Evolutionary conservation across 2,329 filamentous ascomycete species (phyloP).

Genomic region (Fusarium scirpi): DNA sequence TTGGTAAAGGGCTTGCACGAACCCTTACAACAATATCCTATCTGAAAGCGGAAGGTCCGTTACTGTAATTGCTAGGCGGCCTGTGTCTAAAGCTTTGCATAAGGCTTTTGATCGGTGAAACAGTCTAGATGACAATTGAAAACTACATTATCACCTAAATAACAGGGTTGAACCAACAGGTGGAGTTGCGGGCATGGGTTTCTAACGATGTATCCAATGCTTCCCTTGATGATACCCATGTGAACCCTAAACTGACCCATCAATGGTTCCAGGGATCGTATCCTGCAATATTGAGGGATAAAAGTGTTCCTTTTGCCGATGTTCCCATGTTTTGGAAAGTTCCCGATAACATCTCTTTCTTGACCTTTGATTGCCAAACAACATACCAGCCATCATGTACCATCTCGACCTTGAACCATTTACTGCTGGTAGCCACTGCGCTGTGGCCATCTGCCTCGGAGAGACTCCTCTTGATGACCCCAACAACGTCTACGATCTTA

Average conservation of each 20-base stretch:
- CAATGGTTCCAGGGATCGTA: background rate
- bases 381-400: background rate
- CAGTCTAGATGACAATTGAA: background rate
- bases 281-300: background rate
- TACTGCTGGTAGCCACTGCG: background rate
- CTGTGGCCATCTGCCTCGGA: slow-evolving; percentile 5
- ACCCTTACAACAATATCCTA: background rate
- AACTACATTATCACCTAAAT: background rate
- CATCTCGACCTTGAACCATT: background rate
- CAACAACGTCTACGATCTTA: background rate
- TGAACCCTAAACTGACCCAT: background rate
- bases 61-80: too few relatives aligned
- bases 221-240: background rate
- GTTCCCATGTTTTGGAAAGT: accelerated
- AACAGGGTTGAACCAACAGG: background rate
- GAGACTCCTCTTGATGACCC: background rate
- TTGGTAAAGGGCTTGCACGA: background rate
- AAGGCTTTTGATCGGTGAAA: background rate
- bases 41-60: background rate
- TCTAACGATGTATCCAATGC: background rate
- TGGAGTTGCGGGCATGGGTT: background rate
- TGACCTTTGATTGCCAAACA: accelerated
- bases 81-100: background rate
- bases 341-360: background rate
- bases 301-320: background rate